phyloP scores from a whole-genome alignment of 495 filamentous ascomycete species.

The Xylaria nigripes region DNA sequence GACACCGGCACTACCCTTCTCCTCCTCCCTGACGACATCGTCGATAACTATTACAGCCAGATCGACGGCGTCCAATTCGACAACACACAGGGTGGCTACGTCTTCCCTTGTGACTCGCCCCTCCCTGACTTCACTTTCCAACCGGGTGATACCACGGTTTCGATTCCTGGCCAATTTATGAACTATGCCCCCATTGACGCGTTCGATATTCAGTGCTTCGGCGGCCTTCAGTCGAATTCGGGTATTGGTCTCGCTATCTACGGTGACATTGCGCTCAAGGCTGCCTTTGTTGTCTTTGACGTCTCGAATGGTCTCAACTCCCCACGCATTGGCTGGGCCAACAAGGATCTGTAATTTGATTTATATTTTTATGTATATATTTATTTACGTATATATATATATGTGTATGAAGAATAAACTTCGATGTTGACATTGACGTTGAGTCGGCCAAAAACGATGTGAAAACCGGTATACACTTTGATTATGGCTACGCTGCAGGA shows the following conservation, averaged over 20 bases:
- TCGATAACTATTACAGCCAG: constrained; percentile 54
- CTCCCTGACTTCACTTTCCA: constrained; percentile 56
- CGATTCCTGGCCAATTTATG: constrained; percentile 48
- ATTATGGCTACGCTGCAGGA: no score
- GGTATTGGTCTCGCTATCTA: constrained; percentile 62
- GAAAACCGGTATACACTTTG: no score
- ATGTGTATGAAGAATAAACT: background rate
- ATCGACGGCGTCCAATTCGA: constrained; percentile 46
- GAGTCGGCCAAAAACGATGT: no score
- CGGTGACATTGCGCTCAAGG: constrained; percentile 73
- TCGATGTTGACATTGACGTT: background rate
- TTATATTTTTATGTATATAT: no score
- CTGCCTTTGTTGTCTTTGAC: constrained; percentile 69
- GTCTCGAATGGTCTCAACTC: constrained; percentile 5
- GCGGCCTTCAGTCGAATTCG: constrained; percentile 54
- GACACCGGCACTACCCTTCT: constrained; percentile 72
- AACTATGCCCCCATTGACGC: constrained; percentile 39
- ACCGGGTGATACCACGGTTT: constrained; percentile 42
- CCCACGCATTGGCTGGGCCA: constrained; percentile 53
- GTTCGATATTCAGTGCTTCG: constrained; percentile 44
- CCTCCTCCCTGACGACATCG: constrained; percentile 49
- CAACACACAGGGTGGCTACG: constrained; percentile 50
- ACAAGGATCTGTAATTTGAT: constrained; percentile 32
- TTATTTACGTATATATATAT: background rate
- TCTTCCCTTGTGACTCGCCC: constrained; percentile 53